Percentiles rank a stretch among this genome's conserved stretches.
phyloP scores from a whole-genome alignment of 352 stramenopile genomes.

The Pythium vanterpoolii region DNA sequence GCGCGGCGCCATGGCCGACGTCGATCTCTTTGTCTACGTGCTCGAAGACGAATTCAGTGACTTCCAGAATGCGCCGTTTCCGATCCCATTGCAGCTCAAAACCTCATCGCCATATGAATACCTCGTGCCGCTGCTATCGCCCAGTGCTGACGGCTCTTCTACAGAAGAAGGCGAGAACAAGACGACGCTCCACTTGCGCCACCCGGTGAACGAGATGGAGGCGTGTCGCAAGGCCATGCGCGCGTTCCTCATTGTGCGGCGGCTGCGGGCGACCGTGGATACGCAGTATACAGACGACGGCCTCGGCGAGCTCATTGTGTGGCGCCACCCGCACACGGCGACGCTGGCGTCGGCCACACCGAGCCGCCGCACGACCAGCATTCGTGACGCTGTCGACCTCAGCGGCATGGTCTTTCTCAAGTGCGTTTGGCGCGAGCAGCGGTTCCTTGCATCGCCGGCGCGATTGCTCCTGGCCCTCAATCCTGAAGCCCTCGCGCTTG shows the following conservation, averaged over 20 bases:
- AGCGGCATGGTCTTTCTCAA: constrained; percentile 63
- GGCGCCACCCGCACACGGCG: constrained; percentile 57
- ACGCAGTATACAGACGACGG: constrained; percentile 36
- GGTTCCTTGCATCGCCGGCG: constrained; percentile 59
- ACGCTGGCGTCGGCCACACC: constrained; percentile 30
- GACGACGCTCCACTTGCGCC: constrained; percentile 39
- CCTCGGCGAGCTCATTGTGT: constrained; percentile 51
- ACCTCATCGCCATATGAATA: constrained; percentile 67
- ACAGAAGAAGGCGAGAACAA: constrained; percentile 21
- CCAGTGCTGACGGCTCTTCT: constrained; percentile 14
- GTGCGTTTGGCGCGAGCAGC: constrained; percentile 77
- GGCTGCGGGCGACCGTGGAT: constrained; percentile 54
- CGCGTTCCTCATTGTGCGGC: constrained; percentile 57
- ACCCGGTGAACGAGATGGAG: constrained; percentile 68
- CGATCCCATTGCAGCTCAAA: constrained; percentile 48
- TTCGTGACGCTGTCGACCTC: constrained; percentile 28
- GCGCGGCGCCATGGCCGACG: constrained; percentile 71
- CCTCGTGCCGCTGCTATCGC: constrained; percentile 39
- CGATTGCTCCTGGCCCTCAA: constrained; percentile 70
- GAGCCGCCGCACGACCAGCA: constrained; percentile 8
- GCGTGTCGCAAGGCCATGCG: constrained; percentile 67
- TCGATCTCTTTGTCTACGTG: constrained; percentile 80
- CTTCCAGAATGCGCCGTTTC: constrained; percentile 52
- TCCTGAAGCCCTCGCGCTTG: constrained; percentile 64
- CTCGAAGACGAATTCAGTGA: constrained; percentile 62